Percentiles rank a stretch among this genome's conserved stretches.
Conservation (phyloP, 163 green algal genomes). For the Dunaliella salina region DNA sequence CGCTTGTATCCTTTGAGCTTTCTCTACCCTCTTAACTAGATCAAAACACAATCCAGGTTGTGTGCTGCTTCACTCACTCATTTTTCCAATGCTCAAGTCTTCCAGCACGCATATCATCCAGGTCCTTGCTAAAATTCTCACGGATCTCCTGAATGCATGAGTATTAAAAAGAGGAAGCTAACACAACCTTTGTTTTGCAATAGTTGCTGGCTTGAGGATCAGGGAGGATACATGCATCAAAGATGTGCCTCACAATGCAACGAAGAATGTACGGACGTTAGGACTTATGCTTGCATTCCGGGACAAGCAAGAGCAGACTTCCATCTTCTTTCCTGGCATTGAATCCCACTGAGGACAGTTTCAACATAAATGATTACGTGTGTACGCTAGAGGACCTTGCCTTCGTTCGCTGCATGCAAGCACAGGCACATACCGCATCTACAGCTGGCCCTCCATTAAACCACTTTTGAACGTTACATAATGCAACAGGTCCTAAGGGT, state of each 20-base stretch:
- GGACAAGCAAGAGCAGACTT: background rate
- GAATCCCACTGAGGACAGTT: background rate
- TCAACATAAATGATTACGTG: background rate
- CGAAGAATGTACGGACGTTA: background rate
- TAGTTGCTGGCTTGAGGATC: too few species aligned
- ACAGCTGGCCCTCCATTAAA: background rate
- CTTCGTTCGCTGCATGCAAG: background rate
- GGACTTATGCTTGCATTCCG: background rate
- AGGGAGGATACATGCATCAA: background rate
- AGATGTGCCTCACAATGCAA: too few species aligned
- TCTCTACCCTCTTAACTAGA: too few species aligned
- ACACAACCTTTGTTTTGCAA: background rate
- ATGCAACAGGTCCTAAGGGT: background rate
- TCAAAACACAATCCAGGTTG: too few species aligned
- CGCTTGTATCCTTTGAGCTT: too few species aligned
- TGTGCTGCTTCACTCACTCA: background rate
- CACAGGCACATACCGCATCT: background rate
- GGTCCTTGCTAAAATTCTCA: background rate
- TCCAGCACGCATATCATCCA: background rate
- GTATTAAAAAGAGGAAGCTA: background rate
- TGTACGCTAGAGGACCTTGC: background rate
- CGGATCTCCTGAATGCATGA: background rate
- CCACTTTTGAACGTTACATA: background rate
- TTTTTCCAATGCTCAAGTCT: conserved; percentile 1
- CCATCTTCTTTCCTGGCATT: background rate